Evolutionary conservation across 2,329 filamentous ascomycete genomes (phyloP).

Genomic region (Graphilbum ipis-grandicollis): DNA sequence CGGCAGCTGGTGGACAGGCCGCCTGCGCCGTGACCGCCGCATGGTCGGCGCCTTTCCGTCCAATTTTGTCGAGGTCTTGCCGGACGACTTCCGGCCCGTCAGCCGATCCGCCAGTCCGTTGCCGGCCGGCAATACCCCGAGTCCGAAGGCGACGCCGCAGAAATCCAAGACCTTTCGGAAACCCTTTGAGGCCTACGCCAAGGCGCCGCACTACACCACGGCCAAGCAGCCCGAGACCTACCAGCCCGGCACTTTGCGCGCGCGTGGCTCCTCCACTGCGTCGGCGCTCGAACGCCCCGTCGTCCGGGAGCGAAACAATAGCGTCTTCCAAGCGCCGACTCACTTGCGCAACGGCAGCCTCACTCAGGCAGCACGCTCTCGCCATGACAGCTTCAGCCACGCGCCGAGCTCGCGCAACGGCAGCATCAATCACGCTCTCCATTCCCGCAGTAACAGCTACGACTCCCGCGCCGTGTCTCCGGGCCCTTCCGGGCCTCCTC

Average conservation of each 20-base stretch:
- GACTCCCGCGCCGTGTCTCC: conserved; percentile 17
- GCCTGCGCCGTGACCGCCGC: conserved; percentile 73
- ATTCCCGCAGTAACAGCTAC: neutral
- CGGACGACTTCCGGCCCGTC: conserved; percentile 67
- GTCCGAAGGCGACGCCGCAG: conserved; percentile 34
- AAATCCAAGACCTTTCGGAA: conserved; percentile 49
- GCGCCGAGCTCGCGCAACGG: conserved; percentile 13
- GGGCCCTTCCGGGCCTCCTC: too few relatives aligned
- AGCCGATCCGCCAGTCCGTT: conserved; percentile 43
- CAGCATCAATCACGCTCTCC: too few relatives aligned
- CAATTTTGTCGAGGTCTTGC: conserved; percentile 88
- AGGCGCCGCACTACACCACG: conserved; percentile 48
- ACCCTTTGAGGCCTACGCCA: conserved; percentile 49
- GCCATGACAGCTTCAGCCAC: conserved; percentile 12
- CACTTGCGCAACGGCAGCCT: too few relatives aligned
- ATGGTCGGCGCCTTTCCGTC: conserved; percentile 89
- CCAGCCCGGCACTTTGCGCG: conserved; percentile 22
- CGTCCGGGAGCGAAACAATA: too few relatives aligned
- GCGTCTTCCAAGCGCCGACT: too few relatives aligned
- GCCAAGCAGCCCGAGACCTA: conserved; percentile 43
- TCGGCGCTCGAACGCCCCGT: conserved; percentile 15
- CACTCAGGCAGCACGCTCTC: too few relatives aligned
- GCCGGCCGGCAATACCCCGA: conserved; percentile 35
- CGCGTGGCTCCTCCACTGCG: conserved; percentile 23
- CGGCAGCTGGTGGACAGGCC: conserved; percentile 96